Evolutionary conservation across 768 basidiomycete genomes (phyloP).

Genomic region (Suillus occidentalis): DNA sequence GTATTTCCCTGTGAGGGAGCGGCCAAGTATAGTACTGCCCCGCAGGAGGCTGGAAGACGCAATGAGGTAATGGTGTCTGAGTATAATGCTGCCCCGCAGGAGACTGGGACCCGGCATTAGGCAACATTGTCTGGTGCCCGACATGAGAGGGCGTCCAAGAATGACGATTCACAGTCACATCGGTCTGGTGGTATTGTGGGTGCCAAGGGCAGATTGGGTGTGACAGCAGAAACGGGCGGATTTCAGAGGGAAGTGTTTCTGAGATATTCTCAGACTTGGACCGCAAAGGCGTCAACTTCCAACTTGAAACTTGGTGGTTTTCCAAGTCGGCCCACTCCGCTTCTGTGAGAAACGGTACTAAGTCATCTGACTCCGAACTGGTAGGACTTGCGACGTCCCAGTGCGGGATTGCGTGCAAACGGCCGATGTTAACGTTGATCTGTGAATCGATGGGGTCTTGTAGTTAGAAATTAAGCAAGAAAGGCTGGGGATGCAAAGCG

Average conservation of each 20-base stretch:
- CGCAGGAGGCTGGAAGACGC: not conserved
- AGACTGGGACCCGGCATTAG: not conserved
- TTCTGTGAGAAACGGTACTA: constrained; percentile 15
- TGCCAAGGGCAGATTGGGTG: constrained; percentile 4
- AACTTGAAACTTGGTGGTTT: constrained; percentile 3
- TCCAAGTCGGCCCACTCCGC: constrained; percentile 19
- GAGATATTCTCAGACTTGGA: constrained; percentile 2
- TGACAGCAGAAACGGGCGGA: constrained; percentile 22
- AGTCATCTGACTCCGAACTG: not conserved
- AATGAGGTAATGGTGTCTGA: not conserved
- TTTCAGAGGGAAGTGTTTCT: constrained; percentile 20
- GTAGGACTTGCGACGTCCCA: not conserved
- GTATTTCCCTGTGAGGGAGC: not conserved
- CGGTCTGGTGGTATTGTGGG: constrained; percentile 21
- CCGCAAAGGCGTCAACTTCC: constrained; percentile 10
- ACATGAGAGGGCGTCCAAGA: not conserved
- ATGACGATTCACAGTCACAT: constrained; percentile 11
- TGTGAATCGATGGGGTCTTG: not conserved
- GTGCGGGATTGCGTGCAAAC: not conserved
- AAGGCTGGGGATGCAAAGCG: too few species aligned
- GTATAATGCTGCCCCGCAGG: not conserved
- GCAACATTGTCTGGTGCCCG: not conserved
- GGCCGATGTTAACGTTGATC: not conserved
- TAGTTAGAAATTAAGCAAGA: not conserved
- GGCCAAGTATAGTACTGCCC: not conserved